phyloP scores from a whole-genome alignment of 2,329 filamentous ascomycete genomes.

The Diaporthe humulicola region DNA sequence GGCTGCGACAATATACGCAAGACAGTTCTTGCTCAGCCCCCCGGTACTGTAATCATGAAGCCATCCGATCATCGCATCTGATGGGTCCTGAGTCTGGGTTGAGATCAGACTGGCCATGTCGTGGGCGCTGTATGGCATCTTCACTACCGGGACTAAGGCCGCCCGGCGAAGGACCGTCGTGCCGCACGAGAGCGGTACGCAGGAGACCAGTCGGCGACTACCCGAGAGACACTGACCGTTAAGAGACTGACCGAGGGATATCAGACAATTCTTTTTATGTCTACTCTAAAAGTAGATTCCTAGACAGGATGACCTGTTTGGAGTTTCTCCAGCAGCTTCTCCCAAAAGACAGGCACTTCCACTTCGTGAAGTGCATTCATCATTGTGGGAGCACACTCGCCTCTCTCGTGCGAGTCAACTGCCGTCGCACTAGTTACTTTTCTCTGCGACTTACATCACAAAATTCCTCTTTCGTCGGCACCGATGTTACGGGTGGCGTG shows the following conservation, averaged over 20 bases:
- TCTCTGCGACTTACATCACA: conserved; percentile 2
- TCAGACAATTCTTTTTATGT: not conserved
- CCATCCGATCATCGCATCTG: conserved; percentile 3
- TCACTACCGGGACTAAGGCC: not conserved
- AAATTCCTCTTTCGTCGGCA: not conserved
- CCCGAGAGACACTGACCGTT: not conserved
- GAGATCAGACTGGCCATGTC: not conserved
- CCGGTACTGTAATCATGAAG: conserved; percentile 17
- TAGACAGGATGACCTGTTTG: not conserved
- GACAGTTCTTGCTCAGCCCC: conserved; percentile 13
- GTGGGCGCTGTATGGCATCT: not conserved
- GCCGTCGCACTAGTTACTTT: not conserved
- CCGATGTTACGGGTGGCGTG: conserved; percentile 25
- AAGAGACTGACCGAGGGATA: not conserved
- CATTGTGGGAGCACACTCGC: not conserved
- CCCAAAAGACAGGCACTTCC: not conserved
- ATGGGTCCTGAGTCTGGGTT: not conserved
- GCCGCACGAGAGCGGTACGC: not conserved
- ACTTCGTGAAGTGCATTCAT: not conserved
- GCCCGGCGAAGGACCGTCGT: not conserved
- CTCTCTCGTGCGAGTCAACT: not conserved
- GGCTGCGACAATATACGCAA: conserved; percentile 29
- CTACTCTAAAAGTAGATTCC: not conserved
- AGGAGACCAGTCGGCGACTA: not conserved
- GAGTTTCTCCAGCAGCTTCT: not conserved